Evolutionary conservation across 2,329 filamentous ascomycete genomes (phyloP).

Genomic region (Ilyonectria destructans): DNA sequence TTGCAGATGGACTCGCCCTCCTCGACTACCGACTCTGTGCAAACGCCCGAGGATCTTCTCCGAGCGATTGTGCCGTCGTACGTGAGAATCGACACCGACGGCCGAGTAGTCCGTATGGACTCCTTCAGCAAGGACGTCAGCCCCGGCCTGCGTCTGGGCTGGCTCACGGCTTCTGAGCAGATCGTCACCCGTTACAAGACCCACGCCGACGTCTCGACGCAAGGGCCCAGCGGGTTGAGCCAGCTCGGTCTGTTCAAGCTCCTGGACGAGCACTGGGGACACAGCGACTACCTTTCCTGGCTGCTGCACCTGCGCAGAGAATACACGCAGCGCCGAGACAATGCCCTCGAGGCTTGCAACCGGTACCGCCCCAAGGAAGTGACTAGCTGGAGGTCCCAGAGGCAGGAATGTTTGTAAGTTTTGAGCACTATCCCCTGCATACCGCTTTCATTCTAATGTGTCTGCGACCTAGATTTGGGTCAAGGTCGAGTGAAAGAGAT

Average conservation of each 20-base stretch:
- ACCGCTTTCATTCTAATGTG: too few species aligned
- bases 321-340: slow-evolving; percentile 82
- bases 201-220: slow-evolving; percentile 83
- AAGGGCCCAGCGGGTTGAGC: slow-evolving; percentile 83
- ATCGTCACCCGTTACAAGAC: slow-evolving; percentile 83
- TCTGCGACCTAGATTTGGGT: too few species aligned
- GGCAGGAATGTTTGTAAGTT: slow-evolving; percentile 85
- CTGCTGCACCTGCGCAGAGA: slow-evolving; percentile 81
- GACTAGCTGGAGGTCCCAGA: slow-evolving; percentile 81
- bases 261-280: slow-evolving; percentile 90
- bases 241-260: slow-evolving; percentile 87
- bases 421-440: too few species aligned
- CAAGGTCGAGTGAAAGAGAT: too few species aligned
- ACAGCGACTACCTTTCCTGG: slow-evolving; percentile 88
- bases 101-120: too few species aligned
- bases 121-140: too few species aligned
- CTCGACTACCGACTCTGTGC: too few species aligned
- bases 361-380: slow-evolving; percentile 79
- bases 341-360: slow-evolving; percentile 82
- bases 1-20: too few species aligned
- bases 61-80: too few species aligned
- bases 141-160: slow-evolving; percentile 84
- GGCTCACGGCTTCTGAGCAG: slow-evolving; percentile 87
- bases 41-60: too few species aligned
- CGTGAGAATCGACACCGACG: too few species aligned